Percentiles rank a stretch among this genome's conserved stretches.
These are phyloP conservation scores for Ophiosphaerella narmari DNA, from an alignment of 2,329 filamentous ascomycete species.

Conservation along the genomic window DNA sequence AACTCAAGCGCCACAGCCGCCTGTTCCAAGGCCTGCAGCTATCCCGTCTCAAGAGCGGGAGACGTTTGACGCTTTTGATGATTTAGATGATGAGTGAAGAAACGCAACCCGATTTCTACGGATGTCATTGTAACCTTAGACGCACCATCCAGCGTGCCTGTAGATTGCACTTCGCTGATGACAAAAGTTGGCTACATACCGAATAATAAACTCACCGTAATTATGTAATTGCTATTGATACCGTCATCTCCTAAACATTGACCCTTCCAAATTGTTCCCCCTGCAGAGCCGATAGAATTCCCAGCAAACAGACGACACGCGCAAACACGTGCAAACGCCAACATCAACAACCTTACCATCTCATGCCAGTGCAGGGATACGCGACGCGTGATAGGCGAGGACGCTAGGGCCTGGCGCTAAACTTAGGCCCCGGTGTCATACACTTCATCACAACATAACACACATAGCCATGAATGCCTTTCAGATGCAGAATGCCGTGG, in stretches of 20 bases:
- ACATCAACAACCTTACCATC: neutral
- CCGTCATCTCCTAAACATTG: no score
- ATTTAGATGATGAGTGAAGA: constrained; percentile 14
- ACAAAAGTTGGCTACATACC: neutral
- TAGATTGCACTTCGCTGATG: neutral
- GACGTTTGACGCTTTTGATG: constrained; percentile 12
- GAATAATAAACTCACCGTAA: neutral
- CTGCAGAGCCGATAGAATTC: no score
- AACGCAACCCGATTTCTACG: neutral
- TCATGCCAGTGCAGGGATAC: constrained; percentile 1
- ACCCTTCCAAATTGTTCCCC: no score
- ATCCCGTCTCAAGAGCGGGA: constrained; percentile 1
- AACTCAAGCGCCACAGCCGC: neutral
- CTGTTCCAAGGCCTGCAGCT: constrained; percentile 2
- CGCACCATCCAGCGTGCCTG: no score
- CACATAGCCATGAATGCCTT: constrained; percentile 25
- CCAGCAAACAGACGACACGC: neutral
- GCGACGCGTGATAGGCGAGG: neutral
- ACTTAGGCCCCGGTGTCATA: constrained; percentile 3
- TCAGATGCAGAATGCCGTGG: constrained; percentile 27
- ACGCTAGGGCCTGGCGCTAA: constrained; percentile 12
- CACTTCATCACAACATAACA: constrained; percentile 10
- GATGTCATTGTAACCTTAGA: no score
- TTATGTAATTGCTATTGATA: neutral
- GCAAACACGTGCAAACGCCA: neutral